These are phyloP conservation scores for Calocera viscosa DNA, from an alignment of 768 basidiomycete genomes.

Conservation along the genomic window DNA sequence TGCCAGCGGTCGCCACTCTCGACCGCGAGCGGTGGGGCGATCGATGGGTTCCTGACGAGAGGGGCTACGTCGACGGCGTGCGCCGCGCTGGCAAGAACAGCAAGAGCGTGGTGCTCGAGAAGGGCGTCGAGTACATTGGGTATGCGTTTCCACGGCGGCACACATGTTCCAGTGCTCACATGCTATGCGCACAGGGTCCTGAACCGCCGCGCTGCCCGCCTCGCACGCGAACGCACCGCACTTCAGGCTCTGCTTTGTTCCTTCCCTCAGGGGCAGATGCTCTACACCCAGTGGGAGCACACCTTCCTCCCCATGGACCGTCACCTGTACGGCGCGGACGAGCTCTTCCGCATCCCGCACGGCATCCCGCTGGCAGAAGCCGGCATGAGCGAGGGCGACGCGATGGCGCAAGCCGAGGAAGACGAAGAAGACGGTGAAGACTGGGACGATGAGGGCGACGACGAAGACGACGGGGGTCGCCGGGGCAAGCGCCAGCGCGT, in stretches of 20 bases:
- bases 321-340: constrained; percentile 52
- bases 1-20: constrained; percentile 69
- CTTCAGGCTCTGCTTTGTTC: constrained; percentile 54
- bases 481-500: constrained; percentile 38
- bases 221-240: constrained; percentile 64
- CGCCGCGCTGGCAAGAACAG: constrained; percentile 82
- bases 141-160: constrained; percentile 23
- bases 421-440: constrained; percentile 33
- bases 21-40: constrained; percentile 36
- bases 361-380: constrained; percentile 37
- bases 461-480: constrained; percentile 44
- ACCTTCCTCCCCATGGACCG: constrained; percentile 46
- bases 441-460: constrained; percentile 40
- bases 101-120: constrained; percentile 81
- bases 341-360: constrained; percentile 22
- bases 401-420: constrained; percentile 18
- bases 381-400: constrained; percentile 22
- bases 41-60: constrained; percentile 38
- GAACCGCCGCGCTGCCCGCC: constrained; percentile 60
- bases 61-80: constrained; percentile 85
- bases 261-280: constrained; percentile 58
- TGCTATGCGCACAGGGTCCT: constrained; percentile 41
- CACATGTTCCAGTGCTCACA: constrained; percentile 10
- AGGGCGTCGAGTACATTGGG: constrained; percentile 81
- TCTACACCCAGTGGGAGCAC: constrained; percentile 62